phyloP scores from a whole-genome alignment of 1,284 basidiomycete species.

The Bjerkandera adusta region DNA sequence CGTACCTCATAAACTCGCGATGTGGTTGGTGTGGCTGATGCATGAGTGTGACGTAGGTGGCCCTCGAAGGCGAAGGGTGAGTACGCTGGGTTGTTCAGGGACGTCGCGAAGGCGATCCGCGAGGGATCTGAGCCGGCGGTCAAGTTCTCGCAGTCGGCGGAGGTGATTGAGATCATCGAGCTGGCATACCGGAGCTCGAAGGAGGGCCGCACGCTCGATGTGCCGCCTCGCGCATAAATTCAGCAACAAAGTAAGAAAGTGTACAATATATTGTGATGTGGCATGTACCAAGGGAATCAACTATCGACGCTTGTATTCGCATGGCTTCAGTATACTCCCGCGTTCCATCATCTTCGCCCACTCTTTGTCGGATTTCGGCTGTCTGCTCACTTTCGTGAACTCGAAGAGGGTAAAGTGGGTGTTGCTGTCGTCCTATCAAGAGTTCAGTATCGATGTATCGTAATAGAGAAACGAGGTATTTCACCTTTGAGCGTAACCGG shows the following conservation, averaged over 20 bases:
- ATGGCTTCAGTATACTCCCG: constrained; percentile 80
- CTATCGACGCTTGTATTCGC: constrained; percentile 94
- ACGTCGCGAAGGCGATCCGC: constrained; percentile 61
- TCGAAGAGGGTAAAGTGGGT: constrained; percentile 89
- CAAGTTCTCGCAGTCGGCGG: constrained; percentile 68
- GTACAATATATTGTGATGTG: background rate
- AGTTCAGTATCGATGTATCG: constrained; percentile 1
- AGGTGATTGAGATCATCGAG: constrained; percentile 74
- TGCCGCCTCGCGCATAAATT: constrained; percentile 23
- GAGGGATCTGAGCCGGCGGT: constrained; percentile 52
- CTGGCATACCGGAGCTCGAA: constrained; percentile 62
- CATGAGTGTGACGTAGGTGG: constrained; percentile 43
- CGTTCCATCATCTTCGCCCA: constrained; percentile 62
- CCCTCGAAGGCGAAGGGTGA: constrained; percentile 58
- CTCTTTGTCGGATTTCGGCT: constrained; percentile 51
- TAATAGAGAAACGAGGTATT: constrained; percentile 4
- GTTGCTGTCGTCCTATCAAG: constrained; percentile 69
- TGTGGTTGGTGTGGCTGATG: background rate
- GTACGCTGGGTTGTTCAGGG: constrained; percentile 63
- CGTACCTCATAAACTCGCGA: constrained; percentile 24
- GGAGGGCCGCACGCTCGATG: constrained; percentile 51
- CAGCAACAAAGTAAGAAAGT: background rate
- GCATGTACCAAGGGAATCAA: background rate
- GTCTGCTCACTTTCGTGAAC: constrained; percentile 67
- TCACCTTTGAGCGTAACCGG: constrained; percentile 70